phyloP scores from a whole-genome alignment of 257 asterid species.

The Penstemon davidsonii region DNA sequence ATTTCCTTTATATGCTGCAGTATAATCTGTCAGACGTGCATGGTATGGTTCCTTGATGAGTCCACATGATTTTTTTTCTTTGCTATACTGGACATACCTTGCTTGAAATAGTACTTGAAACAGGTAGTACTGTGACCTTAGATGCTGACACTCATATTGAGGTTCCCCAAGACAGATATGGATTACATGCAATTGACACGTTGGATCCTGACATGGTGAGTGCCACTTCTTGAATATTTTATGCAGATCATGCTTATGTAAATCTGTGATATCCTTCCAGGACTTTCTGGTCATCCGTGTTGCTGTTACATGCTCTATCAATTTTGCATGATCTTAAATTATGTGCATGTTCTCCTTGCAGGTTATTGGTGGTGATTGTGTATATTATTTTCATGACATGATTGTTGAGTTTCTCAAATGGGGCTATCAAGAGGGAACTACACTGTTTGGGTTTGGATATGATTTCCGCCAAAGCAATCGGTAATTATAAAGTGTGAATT shows the following conservation, averaged over 20 bases:
- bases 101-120: slow-evolving; percentile 27
- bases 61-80: not conserved
- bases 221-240: not conserved
- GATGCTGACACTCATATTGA: slow-evolving; percentile 65
- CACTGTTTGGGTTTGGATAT: slow-evolving; percentile 98
- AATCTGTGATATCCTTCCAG: not conserved
- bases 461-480: slow-evolving; percentile 99
- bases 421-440: slow-evolving; percentile 97
- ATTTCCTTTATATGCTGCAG: not conserved
- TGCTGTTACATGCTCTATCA: not conserved
- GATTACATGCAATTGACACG: slow-evolving; percentile 81
- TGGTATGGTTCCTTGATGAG: not conserved
- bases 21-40: slow-evolving; percentile 1
- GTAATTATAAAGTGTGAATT: slow-evolving; percentile 37
- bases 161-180: slow-evolving; percentile 74
- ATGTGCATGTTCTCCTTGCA: slow-evolving; percentile 25
- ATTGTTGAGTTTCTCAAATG: slow-evolving; percentile 79
- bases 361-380: slow-evolving; percentile 62
- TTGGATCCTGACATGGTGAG: slow-evolving; percentile 92
- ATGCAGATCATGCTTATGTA: not conserved
- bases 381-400: slow-evolving; percentile 80
- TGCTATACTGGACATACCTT: not conserved
- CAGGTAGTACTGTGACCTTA: slow-evolving; percentile 66
- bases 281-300: not conserved
- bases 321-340: not conserved